Conservation (phyloP, 768 basidiomycete genomes). For the Boletus reticuloceps region DNA sequence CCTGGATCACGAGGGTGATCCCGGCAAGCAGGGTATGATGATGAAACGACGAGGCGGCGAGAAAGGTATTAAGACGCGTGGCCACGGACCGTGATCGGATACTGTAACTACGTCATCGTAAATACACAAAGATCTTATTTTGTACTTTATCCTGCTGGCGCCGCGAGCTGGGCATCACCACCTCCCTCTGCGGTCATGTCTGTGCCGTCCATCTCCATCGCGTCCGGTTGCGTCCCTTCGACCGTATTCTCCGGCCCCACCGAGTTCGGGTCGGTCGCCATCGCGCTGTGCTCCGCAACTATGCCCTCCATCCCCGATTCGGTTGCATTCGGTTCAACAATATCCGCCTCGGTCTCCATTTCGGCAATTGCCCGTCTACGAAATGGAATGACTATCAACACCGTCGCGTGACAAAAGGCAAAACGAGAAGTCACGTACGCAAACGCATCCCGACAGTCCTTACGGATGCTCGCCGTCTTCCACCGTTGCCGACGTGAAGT, state of each 20-base stretch:
- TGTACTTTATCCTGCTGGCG: conserved; percentile 4
- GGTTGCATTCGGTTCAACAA: neutral
- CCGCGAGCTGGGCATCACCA: neutral
- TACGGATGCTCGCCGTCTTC: conserved; percentile 49
- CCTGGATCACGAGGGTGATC: too few relatives aligned
- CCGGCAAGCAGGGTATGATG: too few relatives aligned
- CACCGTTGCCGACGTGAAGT: conserved; percentile 56
- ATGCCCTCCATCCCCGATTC: conserved; percentile 10
- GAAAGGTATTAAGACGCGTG: too few relatives aligned
- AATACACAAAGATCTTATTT: conserved; percentile 6
- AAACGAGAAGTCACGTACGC: conserved; percentile 40
- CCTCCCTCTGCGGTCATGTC: neutral
- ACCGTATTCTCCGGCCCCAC: neutral
- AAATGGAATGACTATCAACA: neutral
- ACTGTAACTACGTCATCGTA: neutral
- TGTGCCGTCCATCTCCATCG: neutral
- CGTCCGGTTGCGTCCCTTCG: neutral
- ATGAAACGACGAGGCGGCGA: too few relatives aligned
- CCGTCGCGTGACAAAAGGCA: neutral
- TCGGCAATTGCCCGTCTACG: conserved; percentile 43
- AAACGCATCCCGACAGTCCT: conserved; percentile 61
- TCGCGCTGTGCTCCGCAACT: neutral
- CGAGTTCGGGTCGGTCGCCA: neutral
- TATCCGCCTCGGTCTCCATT: conserved; percentile 42
- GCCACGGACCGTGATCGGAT: too few relatives aligned